phyloP scores from a whole-genome alignment of 257 asterid genomes.

The Solanum bukasovii region DNA sequence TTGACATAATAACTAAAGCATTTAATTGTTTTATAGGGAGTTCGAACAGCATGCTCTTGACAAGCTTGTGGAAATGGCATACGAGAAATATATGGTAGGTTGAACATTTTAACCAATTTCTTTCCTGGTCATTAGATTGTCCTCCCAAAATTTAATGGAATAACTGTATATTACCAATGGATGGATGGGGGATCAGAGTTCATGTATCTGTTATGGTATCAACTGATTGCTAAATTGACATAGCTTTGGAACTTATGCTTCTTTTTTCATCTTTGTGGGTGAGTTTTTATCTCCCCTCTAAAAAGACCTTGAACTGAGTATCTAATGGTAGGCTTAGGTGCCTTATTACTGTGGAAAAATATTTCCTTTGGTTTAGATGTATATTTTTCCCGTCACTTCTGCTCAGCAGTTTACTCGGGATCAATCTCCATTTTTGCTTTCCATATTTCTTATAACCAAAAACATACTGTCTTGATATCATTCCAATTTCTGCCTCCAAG shows the following conservation, averaged over 20 bases:
- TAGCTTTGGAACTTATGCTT: not conserved
- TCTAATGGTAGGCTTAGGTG: not conserved
- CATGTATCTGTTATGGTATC: not conserved
- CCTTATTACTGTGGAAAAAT: not conserved
- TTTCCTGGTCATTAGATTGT: not conserved
- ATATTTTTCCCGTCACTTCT: not conserved
- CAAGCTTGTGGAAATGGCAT: constrained; percentile 73
- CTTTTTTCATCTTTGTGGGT: not conserved
- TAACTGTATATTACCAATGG: not conserved
- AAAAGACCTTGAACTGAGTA: not conserved
- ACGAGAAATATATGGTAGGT: constrained; percentile 78
- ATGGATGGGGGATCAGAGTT: not conserved
- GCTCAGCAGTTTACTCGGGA: not conserved
- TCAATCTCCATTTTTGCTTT: not conserved
- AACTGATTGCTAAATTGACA: not conserved
- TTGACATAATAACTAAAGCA: constrained; percentile 1
- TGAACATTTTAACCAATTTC: not conserved
- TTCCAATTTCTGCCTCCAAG: not conserved
- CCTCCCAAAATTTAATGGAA: not conserved
- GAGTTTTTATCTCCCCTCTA: not conserved
- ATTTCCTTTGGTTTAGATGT: not conserved
- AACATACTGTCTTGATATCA: not conserved
- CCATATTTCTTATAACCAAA: not conserved
- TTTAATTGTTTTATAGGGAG: constrained; percentile 39
- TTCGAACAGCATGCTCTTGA: constrained; percentile 68